Evolutionary conservation across 108 stramenopile genomes (phyloP), one percentile per base, ranked within the genome.

Genomic region (Aurantiochytrium sp.): DNA sequence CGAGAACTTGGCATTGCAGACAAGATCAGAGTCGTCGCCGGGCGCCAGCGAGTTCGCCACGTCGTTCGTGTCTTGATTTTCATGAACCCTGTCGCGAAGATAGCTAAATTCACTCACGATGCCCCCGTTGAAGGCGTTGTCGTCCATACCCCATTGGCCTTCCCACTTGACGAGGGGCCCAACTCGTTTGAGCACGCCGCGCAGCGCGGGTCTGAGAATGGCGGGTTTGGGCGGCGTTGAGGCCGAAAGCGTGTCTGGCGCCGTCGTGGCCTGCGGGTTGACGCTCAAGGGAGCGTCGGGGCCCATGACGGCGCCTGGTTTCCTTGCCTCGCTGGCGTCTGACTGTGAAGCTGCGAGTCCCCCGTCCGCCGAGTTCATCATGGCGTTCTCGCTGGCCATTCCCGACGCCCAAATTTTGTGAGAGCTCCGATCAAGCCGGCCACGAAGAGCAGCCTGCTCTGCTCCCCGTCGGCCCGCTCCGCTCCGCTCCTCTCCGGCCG

Each of bases 131-230:
- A 81, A 81, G 3, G 73, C 73, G 73, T 41, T 81, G 45, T 81
- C 73, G 45, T 81, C 73, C 73, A 81, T 81, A 48, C 73, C 73
- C 73, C 73, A 81, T 17, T 41, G 39, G 36, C 73, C 73, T n/a
- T 81, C 73, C 73, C 73, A 81, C 3, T 48, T 48, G 42, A 81
- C 73, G 3, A 48, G 0, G 73, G 8, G 19, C 12, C 42, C 45
- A 12, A 12, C 24, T 0, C 59, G 59, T 27, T 65, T 65, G 27
- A 81, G 73, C 10, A 81, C 30, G 10, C 73, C 73, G 45, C 73
- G 73, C 42, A 81, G 73, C 6, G 73, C 73, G 39, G 73, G 73
- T 21, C 73, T 22, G 6, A 81, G 73, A 24, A 41, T 41, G 1
- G 45, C 73, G n/a, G 73, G 42, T 24, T 81, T 81, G 36, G 73